A percentile compares a stretch with the other conserved stretches of the same genome.
These are phyloP conservation scores for Cydonia oblonga DNA, from an alignment of 331 rosid genomes.

Conservation along the genomic window DNA sequence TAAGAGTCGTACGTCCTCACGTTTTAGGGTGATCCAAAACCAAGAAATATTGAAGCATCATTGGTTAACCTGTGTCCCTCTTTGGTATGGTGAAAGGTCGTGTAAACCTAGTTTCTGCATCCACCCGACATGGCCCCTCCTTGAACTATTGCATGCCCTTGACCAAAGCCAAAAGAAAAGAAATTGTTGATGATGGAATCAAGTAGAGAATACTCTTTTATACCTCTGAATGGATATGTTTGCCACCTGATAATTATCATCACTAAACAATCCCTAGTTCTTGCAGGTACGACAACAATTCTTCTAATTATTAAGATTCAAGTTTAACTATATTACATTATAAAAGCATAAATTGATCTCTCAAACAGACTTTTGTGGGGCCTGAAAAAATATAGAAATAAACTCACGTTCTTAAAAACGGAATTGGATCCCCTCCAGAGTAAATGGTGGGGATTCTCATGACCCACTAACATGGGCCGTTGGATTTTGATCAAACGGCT, in stretches of 20 bases:
- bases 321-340: neutral
- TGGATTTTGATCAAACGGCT: too few relatives aligned
- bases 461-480: too few relatives aligned
- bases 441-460: too few relatives aligned
- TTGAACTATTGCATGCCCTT: neutral
- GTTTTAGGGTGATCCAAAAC: too few relatives aligned
- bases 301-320: neutral
- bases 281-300: neutral
- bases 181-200: neutral
- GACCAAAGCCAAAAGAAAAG: neutral
- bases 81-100: neutral
- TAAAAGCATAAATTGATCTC: too few relatives aligned
- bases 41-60: neutral
- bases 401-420: neutral
- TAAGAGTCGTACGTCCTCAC: neutral
- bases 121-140: neutral
- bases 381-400: neutral
- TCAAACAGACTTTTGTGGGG: too few relatives aligned
- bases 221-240: neutral
- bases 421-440: too few relatives aligned
- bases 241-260: neutral
- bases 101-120: neutral
- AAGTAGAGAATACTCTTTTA: neutral
- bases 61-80: neutral
- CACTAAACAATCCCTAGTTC: neutral